Base-by-base conservation (phyloP, 352 stramenopile genomes). In the Pythium utonaiense region DNA sequence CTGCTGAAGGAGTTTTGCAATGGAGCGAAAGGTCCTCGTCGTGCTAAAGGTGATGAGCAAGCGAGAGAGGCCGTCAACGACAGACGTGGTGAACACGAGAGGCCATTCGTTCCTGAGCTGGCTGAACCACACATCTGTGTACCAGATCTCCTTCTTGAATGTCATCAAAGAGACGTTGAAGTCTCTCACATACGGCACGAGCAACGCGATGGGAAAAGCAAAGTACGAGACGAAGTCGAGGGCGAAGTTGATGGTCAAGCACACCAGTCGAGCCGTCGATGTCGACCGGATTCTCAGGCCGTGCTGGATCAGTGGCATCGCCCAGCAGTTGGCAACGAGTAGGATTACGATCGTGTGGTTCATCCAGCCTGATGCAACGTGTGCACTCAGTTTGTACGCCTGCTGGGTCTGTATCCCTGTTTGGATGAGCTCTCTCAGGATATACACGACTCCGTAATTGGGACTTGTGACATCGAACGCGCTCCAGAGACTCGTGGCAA, bases 281-380 rank as follows among this genome's bases (percentile, higher is more conserved):
- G 33, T 13, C 3, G 30, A 54, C 5, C 28, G 28, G 0, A 25
- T 42, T 3, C 22, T 47, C 9, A 33, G 12, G 7, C 36, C 10
- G 3, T 47, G 41, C 10, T 63, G 53, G 53, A 70, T 57, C 13
- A 74, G 34, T 10, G 62, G 63, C 6, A 54, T 71, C 25, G 57
- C 40, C 66, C 61, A 73, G 62, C 69, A 71, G 45, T 76, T 74
- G 25, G 62, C 24, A 19, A 71, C 64, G 19, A 75, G 58, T 17
- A 69, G 34, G 6, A 47, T 25, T 9, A 67, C 61, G 22, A 70
- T 49, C 24, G 57, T 33, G 6, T 34, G 52, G 40, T 70, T 73
- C 62, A 73, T 73, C 62, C 62, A 70, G 30, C 16, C 19, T 4
- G 53, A 27, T 10, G 56, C 51, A 17, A 70, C 57, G 14, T 70